A percentile compares a stretch with the other conserved stretches of the same genome.
phyloP scores from a whole-genome alignment of 257 asterid species.

The Plectranthus barbatus region DNA sequence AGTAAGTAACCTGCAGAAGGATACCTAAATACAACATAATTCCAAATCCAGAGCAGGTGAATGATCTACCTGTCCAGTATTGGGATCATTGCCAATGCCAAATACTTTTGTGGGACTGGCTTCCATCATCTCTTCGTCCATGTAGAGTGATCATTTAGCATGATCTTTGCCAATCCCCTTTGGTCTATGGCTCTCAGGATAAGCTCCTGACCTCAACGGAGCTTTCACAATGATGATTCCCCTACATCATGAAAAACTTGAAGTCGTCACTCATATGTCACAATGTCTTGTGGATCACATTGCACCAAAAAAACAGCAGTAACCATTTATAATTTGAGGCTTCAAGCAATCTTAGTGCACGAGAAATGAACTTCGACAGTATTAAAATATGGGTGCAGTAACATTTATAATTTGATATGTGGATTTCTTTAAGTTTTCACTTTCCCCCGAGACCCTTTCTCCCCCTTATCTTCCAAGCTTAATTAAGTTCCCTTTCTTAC shows the following conservation, averaged over 20 bases:
- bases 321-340: neutral
- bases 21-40: neutral
- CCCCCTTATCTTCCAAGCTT: neutral
- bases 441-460: neutral
- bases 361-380: too few species aligned
- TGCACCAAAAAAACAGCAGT: neutral
- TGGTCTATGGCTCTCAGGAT: constrained; percentile 85
- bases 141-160: constrained; percentile 93
- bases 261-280: neutral
- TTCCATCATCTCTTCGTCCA: constrained; percentile 92
- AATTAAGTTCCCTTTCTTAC: neutral
- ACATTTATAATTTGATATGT: neutral
- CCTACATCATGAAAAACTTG: constrained; percentile 29
- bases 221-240: constrained; percentile 96
- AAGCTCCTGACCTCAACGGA: constrained; percentile 94
- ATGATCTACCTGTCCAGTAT: constrained; percentile 53
- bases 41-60: neutral
- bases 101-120: constrained; percentile 89
- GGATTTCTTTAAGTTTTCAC: neutral
- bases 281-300: neutral
- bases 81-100: constrained; percentile 51
- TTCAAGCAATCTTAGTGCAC: too few species aligned
- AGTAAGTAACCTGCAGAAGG: neutral
- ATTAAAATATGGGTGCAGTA: too few species aligned
- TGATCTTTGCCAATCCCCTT: constrained; percentile 99